Base-by-base conservation (phyloP, 2,329 filamentous ascomycete genomes). In the Plenodomus lindquistii region DNA sequence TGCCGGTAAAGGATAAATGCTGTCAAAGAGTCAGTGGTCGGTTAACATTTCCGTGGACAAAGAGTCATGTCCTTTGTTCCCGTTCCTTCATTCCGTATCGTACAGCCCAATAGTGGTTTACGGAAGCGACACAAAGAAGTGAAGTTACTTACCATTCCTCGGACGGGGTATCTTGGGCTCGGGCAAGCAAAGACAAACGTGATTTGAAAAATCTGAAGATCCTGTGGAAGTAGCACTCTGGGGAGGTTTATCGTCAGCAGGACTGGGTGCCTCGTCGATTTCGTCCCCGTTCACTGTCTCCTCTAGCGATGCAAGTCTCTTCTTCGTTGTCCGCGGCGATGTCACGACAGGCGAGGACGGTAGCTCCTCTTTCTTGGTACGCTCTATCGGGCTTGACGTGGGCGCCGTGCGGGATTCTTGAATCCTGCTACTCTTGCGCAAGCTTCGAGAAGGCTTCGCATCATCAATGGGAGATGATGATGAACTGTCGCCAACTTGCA, bases 1-100 rank as follows among this genome's bases (percentile, higher is more conserved):
- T 97, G 92, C 34, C 94, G 91, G 77, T 96, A 99, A 62, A 99
- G 81, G 59, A 99, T 99, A 77, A 99, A 99, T 42, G 93, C 94
- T 99, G 72, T 70, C 69, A 31, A 66, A 71, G 59, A 57, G 49
- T 67, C 50, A 69, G 62, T 50, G 48, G 48, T 48, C 59, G 54
- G 48, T 46, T 37, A 55, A 55, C 46, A 55, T 49, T 48, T 24
- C 48, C 44, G 53, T 55, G 52, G 62, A 70, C 62, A 71, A 67
- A 67, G 63, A 53, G 37, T 29, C 36, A 2, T 2, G 35, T 57
- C 60, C 64, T 70, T 67, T 70, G 61, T 70, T 52, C 44, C 18
- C 36, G 20, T 70, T 67, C 70, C 60, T 70, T 52, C 44, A 21
- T 37, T 20, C 39, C 46, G 38, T 36, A 41, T 59, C 46, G 52